Percentiles rank a stretch among this genome's conserved stretches.
These are phyloP conservation scores for Lecanosticta acicola DNA, from an alignment of 2,329 filamentous ascomycete species.

Conservation along the genomic window DNA sequence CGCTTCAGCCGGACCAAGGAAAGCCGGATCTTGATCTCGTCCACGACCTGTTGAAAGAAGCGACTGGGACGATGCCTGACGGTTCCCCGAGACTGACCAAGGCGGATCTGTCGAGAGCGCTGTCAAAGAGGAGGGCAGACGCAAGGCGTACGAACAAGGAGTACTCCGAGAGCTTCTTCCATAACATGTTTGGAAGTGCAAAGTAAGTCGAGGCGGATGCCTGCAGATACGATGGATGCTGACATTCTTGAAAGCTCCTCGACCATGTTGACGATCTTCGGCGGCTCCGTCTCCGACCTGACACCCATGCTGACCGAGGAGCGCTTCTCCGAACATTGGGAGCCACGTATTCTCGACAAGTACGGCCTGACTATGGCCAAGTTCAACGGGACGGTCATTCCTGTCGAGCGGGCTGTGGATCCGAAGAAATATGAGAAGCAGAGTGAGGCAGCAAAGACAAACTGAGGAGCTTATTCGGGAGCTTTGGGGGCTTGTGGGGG, in stretches of 20 bases:
- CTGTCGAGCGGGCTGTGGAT: slow-evolving; percentile 36
- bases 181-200: slow-evolving; percentile 40
- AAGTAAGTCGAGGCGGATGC: slow-evolving; percentile 22
- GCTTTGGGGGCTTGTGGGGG: background rate
- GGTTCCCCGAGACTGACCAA: slow-evolving; percentile 33
- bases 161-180: slow-evolving; percentile 30
- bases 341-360: slow-evolving; percentile 34
- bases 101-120: slow-evolving; percentile 32
- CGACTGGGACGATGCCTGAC: slow-evolving; percentile 33
- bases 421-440: slow-evolving; percentile 23
- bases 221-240: background rate
- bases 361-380: slow-evolving; percentile 40
- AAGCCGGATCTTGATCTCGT: slow-evolving; percentile 37
- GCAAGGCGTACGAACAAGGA: slow-evolving; percentile 33
- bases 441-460: background rate
- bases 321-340: slow-evolving; percentile 38
- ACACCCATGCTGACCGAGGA: slow-evolving; percentile 39
- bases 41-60: slow-evolving; percentile 31
- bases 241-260: slow-evolving; percentile 24
- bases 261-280: slow-evolving; percentile 41
- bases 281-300: slow-evolving; percentile 35
- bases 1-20: slow-evolving; percentile 34
- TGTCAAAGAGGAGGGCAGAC: slow-evolving; percentile 34
- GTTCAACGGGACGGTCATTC: slow-evolving; percentile 38
- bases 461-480: background rate